Evolutionary conservation across 768 basidiomycete genomes (phyloP).

Genomic region (Asterophora parasitica): DNA sequence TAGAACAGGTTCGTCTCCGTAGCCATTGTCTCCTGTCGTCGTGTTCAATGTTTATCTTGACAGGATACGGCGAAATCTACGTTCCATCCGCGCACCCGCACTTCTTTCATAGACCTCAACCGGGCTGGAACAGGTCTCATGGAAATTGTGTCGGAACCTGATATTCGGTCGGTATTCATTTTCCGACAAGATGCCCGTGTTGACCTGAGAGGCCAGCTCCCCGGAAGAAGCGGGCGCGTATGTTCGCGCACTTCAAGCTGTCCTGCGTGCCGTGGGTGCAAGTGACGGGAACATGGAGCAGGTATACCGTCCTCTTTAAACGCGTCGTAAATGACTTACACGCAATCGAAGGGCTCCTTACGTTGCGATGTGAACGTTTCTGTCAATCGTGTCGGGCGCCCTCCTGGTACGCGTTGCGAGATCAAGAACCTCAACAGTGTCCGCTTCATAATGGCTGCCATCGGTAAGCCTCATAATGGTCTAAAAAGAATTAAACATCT

Average conservation of each 20-base stretch:
- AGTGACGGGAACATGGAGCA: conserved; percentile 98
- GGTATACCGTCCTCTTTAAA: conserved; percentile 32
- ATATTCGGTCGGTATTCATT: conserved; percentile 53
- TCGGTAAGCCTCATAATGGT: conserved; percentile 47
- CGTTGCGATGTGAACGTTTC: conserved; percentile 96
- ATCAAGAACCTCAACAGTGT: conserved; percentile 96
- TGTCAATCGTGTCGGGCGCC: conserved; percentile 59
- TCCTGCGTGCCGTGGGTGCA: conserved; percentile 78
- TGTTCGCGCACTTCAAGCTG: conserved; percentile 73
- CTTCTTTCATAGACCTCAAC: conserved; percentile 79
- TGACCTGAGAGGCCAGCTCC: conserved; percentile 40
- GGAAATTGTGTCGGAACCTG: conserved; percentile 95
- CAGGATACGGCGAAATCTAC: conserved; percentile 92
- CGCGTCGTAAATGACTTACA: not conserved
- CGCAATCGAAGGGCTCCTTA: conserved; percentile 68
- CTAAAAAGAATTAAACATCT: not conserved
- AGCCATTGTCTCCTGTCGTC: conserved; percentile 1
- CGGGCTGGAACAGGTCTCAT: conserved; percentile 85
- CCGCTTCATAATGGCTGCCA: conserved; percentile 77
- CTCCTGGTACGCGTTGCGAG: conserved; percentile 83
- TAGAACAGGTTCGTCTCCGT: conserved; percentile 75
- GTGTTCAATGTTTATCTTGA: not conserved
- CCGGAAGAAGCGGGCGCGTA: conserved; percentile 90
- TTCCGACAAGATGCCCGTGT: not conserved
- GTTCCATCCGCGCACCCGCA: conserved; percentile 42